Evolutionary conservation across 2,329 filamentous ascomycete species (phyloP), one percentile per base, ranked within the genome.

Genomic region (Sporothrix inflata): DNA sequence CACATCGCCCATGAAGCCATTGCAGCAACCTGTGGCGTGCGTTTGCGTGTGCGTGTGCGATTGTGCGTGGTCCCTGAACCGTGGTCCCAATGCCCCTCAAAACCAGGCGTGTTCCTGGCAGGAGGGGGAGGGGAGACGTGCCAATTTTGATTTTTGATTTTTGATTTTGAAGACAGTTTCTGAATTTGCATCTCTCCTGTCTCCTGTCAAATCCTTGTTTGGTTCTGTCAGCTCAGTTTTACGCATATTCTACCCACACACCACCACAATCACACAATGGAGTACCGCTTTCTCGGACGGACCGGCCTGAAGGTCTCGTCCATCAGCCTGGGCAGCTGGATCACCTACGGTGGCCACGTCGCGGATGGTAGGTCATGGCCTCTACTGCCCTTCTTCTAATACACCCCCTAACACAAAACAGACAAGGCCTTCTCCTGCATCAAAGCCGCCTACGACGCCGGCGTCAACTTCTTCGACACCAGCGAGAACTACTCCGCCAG

Each of bases 291-390:
- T 81, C 85, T 93, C 8, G 91, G 92, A 77, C 87, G 87, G 51
- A 91, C 90, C 19, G 91, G 92, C 70, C 85, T 94, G 21, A 89
- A 93, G 79, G 91, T 94, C 45, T 94, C 91, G 38, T 86, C 89
- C 61, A 91, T 94, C 74, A 90, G 90, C 1, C 84, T 94, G 2
- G 92, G 89, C 73, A 88, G 89, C 75, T 91, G 90, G 90, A 84
- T 94, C 69, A 94, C 92, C 0, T 93, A 92, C 75, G 92, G 92
- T 70, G 91, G 91, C 21, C 90, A 92, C 76, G 89, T 93, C 40
- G 89, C 90, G 71, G 87, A 89, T 78, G 88, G 89, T 89, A 82
- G 75, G 83, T 55, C 27, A 8, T 19, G 9, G n/a, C 2, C 49
- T 11, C 34, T n/a, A 9, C 38, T 27, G 30, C 9, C 51, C 0